Base-by-base conservation (phyloP, 345 rosid genomes). In the Pelargonium nanum region DNA sequence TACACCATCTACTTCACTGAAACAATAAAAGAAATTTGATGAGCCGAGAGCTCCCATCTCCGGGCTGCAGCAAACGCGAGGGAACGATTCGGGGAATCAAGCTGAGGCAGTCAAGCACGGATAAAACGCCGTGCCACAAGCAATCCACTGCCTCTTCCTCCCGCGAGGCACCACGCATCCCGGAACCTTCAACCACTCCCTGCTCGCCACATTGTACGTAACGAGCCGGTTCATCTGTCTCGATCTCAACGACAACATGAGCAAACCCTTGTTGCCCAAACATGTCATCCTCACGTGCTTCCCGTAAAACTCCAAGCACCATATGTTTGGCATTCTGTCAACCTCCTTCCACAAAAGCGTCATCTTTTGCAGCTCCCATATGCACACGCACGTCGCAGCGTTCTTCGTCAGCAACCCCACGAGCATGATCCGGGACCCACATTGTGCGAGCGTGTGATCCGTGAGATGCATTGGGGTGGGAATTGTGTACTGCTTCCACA, bases 331-430 rank as follows among this genome's bases (percentile, higher is more conserved):
- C 97, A 93, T 89, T 93, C 99, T 93, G 97, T 93, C 99, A 80
- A 93, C 99, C 99, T 93, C 99, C 99, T 85, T 93, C 99, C 99
- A 93, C 84, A 93, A 76, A 73, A 93, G 85, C 51, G 94, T 89
- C 99, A 93, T 93, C 83, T 79, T 93, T 81, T 93, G 99, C 83
- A 93, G 94, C 85, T 89, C 99, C 96, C 96, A 89, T 73, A 89
- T 75, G 80, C 96, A 93, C 61, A 93, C 96, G 40, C 99, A 93
- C 2, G 99, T 89, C 61, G 99, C 99, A 1, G 99, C 99, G 55
- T 93, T 89, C 70, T 87, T 93, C 0, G 85, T 84, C 69, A 93
- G 85, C 78, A 89, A 72, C 58, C 99, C 99, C 61, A 83, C 99
- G 5, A 93, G 86, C 87, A 93, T 80, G 78, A 93, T 76, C 68